Conservation (phyloP, 805 yeast genomes). For the Tetrapisispora taiwanensis region DNA sequence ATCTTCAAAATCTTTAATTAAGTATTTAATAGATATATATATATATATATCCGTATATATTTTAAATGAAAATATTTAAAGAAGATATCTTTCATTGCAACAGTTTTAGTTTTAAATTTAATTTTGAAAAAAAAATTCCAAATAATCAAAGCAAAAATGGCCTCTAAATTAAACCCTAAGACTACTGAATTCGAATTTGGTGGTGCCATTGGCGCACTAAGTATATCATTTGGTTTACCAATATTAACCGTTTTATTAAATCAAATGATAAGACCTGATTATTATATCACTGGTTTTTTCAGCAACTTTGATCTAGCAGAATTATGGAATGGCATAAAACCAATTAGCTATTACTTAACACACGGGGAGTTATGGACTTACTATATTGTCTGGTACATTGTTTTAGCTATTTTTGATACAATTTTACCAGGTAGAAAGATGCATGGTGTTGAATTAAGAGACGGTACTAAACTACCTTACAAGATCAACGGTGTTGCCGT, state of each 20-base stretch:
- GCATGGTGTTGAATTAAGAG: constrained; percentile 64
- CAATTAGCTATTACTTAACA: constrained; percentile 27
- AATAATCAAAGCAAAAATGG: neutral
- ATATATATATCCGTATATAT: neutral
- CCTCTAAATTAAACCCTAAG: constrained; percentile 47
- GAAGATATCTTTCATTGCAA: too few species aligned
- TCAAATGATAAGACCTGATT: constrained; percentile 50
- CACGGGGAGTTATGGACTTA: constrained; percentile 47
- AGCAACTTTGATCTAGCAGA: constrained; percentile 31
- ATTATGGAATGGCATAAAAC: constrained; percentile 31
- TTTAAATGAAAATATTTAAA: neutral
- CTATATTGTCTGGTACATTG: constrained; percentile 64
- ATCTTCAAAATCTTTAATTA: too few species aligned
- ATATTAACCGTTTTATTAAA: constrained; percentile 47
- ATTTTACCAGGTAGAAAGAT: constrained; percentile 54
- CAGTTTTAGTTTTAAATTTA: too few species aligned
- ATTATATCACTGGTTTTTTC: constrained; percentile 40
- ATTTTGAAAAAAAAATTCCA: too few species aligned
- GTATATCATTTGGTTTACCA: constrained; percentile 61
- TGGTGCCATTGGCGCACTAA: constrained; percentile 66
- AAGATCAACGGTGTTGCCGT: constrained; percentile 72
- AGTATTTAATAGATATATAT: neutral
- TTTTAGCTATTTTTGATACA: constrained; percentile 52
- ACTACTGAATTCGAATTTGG: constrained; percentile 67
- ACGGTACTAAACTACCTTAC: constrained; percentile 60